phyloP scores from a whole-genome alignment of 208 protist species.

The Leishmania gerbilli region DNA sequence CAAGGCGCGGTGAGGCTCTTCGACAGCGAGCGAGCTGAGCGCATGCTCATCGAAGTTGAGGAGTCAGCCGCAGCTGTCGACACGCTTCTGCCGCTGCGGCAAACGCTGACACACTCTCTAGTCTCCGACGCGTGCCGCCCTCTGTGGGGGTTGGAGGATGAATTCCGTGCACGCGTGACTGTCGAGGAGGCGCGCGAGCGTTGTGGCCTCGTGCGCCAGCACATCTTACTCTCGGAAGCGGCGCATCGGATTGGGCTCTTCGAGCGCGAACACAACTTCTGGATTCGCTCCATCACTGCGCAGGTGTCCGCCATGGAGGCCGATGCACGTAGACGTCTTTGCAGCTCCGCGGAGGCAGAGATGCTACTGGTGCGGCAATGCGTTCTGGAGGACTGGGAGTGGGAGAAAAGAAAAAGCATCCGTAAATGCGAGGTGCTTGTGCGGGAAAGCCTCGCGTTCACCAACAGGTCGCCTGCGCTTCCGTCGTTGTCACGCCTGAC shows the following conservation, averaged over 20 bases:
- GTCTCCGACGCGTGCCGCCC: constrained; percentile 22
- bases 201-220: background rate
- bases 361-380: background rate
- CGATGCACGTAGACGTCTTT: constrained; percentile 2
- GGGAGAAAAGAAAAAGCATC: background rate
- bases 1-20: constrained; percentile 21
- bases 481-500: background rate
- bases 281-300: background rate
- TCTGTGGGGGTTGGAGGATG: constrained; percentile 10
- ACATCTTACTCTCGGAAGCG: background rate
- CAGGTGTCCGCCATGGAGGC: constrained; percentile 11
- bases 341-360: background rate
- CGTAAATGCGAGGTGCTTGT: constrained; percentile 3
- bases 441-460: background rate
- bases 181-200: constrained; percentile 4
- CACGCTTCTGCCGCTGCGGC: constrained; percentile 12
- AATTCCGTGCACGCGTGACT: constrained; percentile 6
- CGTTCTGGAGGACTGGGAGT: constrained; percentile 11
- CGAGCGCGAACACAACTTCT: background rate
- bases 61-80: constrained; percentile 20
- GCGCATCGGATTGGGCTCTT: background rate
- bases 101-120: constrained; percentile 9
- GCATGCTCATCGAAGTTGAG: constrained; percentile 27
- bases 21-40: constrained; percentile 32
- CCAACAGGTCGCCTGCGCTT: background rate